Evolutionary conservation across 805 yeast species (phyloP), one percentile per base, ranked within the genome.

Genomic region (Starmera caribaea): DNA sequence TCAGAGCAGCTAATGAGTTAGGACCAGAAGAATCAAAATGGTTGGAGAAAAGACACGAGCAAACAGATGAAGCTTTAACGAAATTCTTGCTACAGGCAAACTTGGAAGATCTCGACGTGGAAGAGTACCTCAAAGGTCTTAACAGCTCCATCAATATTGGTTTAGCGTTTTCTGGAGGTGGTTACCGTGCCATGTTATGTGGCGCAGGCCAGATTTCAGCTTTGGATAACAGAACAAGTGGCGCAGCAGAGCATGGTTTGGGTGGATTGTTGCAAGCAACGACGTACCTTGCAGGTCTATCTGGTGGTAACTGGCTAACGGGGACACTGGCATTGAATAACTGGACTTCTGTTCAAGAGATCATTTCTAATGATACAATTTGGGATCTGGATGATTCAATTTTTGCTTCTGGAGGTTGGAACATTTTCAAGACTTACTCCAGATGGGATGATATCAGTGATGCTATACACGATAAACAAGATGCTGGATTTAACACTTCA

Each of bases 171-270:
- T 70, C 84, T 12, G 95, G 95, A 36, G 95, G 96, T 57, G 95
- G 95, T 13, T 86, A 83, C 59, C 71, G 96, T 45, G 95, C 96
- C 32, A 84, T 87, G 92, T 60, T 86, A 34, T 59, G 69, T 40
- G 95, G 95, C 8, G 95, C 94, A 8, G 95, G 95, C 34, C 79
- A 79, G 56, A 59, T 86, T 27, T 66, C 88, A 5, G 95, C 88
- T 3, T 59, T 84, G 42, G 96, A 86, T 55, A 73, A 74, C 51
- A 66, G 92, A 53, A 80, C 89, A 5, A 59, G 50, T 3, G 70
- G 67, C 41, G 71, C 76, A n/a, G 62, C 73, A 15, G 64, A 63
- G 17, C 66, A 70, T 11, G 81, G 81, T 13, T 55, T 85, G 33
- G 88, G 88, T 30, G 90, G 94, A 8, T 59, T 86, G 15, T 59